These are phyloP conservation scores for Globisporangium parvum DNA, from an alignment of 352 stramenopile species.

Conservation along the genomic window DNA sequence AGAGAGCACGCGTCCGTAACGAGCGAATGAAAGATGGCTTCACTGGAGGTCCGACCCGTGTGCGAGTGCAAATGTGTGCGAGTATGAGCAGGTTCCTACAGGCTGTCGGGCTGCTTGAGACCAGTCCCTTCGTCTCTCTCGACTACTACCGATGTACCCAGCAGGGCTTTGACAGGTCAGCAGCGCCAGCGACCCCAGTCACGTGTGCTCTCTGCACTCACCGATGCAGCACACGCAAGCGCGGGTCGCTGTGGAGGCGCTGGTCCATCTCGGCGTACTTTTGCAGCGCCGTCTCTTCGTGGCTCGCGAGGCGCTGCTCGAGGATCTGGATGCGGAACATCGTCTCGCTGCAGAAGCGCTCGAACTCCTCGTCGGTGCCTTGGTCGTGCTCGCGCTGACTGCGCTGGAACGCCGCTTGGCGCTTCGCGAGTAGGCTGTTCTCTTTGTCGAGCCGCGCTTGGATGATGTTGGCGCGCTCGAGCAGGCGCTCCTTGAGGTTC, in stretches of 20 bases:
- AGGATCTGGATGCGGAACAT: conserved; percentile 96
- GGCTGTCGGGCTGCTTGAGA: background rate
- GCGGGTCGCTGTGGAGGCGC: conserved; percentile 82
- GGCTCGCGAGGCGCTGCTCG: conserved; percentile 87
- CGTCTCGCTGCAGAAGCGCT: conserved; percentile 91
- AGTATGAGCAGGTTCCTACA: background rate
- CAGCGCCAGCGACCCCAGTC: background rate
- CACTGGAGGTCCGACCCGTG: conserved; percentile 26
- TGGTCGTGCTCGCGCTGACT: conserved; percentile 90
- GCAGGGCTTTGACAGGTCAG: background rate
- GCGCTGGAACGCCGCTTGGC: conserved; percentile 90
- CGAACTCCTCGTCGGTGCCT: conserved; percentile 90
- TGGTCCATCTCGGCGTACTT: conserved; percentile 94
- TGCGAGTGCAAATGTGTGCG: background rate
- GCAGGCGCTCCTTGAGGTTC: conserved; percentile 89
- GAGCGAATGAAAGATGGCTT: conserved; percentile 77
- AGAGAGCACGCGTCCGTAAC: conserved; percentile 26
- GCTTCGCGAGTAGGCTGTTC: conserved; percentile 87
- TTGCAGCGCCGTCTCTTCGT: conserved; percentile 90
- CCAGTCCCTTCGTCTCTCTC: too few relatives aligned
- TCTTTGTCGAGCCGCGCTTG: conserved; percentile 91
- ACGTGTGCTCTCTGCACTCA: conserved; percentile 7
- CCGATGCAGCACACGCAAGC: conserved; percentile 67
- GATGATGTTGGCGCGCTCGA: conserved; percentile 94
- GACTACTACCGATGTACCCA: background rate